A percentile compares a stretch with the other conserved stretches of the same genome.
Conservation (phyloP, 768 basidiomycete species). For the Brasilioporus rufonigricans region DNA sequence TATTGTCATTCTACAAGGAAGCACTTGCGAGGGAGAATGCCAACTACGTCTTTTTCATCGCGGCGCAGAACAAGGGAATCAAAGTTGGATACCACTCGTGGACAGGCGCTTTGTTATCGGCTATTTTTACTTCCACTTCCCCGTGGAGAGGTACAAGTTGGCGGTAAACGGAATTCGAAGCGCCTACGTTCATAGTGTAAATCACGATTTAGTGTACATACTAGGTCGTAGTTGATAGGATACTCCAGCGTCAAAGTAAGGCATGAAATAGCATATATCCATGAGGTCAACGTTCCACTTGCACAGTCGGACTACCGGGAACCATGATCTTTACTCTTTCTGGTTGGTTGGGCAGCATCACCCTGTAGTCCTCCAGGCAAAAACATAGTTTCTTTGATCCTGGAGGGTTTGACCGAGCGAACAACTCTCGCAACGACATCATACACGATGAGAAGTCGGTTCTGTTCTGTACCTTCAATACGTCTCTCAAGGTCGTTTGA, state of each 20-base stretch:
- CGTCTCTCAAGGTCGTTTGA: slow-evolving; percentile 15
- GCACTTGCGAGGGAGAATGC: background rate
- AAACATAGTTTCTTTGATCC: slow-evolving; percentile 9
- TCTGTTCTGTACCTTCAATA: slow-evolving; percentile 1
- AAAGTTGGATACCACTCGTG: background rate
- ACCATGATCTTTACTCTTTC: slow-evolving; percentile 17
- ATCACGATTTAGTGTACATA: no score
- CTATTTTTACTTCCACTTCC: no score
- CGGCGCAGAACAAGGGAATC: background rate
- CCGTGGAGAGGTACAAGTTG: no score
- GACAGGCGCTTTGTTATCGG: no score
- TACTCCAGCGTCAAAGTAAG: no score
- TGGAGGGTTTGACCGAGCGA: slow-evolving; percentile 12
- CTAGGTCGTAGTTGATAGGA: no score
- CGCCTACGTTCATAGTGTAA: no score
- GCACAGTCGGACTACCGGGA: slow-evolving; percentile 23
- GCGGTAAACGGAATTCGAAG: no score
- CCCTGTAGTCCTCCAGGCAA: background rate
- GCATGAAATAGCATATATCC: slow-evolving; percentile 10
- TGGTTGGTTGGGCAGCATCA: background rate
- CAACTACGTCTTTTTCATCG: background rate
- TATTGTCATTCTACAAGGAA: no score
- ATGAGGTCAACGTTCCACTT: slow-evolving; percentile 15
- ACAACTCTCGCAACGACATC: slow-evolving; percentile 21
- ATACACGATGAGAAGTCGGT: slow-evolving; percentile 16